phyloP scores from a whole-genome alignment of 768 basidiomycete genomes.

The Lactarius trivialis region DNA sequence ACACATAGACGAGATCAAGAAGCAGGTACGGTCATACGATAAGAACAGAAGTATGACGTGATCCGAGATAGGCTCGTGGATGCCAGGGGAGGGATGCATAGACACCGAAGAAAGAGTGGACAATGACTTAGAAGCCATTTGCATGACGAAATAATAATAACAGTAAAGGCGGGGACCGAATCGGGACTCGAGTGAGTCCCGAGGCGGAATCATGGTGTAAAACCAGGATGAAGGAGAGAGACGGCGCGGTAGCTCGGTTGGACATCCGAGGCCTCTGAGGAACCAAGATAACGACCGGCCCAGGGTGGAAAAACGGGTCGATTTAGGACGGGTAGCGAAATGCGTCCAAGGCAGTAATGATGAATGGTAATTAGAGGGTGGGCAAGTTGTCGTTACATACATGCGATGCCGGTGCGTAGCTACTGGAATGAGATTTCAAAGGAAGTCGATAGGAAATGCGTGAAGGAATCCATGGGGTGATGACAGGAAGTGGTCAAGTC shows the following conservation, averaged over 20 bases:
- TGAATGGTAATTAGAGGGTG: not conserved
- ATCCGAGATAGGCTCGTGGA: no score
- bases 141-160: no score
- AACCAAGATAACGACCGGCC: not conserved
- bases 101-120: no score
- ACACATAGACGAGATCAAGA: no score
- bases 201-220: no score
- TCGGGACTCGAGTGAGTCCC: no score
- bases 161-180: no score
- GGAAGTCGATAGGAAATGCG: not conserved
- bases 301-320: not conserved
- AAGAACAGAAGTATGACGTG: no score
- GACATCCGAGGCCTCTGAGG: not conserved
- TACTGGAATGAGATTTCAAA: not conserved
- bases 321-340: not conserved
- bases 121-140: no score
- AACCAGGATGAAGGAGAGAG: not conserved
- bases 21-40: no score
- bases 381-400: not conserved
- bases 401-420: not conserved
- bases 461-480: not conserved
- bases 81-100: no score
- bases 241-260: not conserved
- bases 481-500: not conserved
- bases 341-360: not conserved